Conservation (phyloP, 2,329 filamentous ascomycete species). For the Colletotrichum musae region DNA sequence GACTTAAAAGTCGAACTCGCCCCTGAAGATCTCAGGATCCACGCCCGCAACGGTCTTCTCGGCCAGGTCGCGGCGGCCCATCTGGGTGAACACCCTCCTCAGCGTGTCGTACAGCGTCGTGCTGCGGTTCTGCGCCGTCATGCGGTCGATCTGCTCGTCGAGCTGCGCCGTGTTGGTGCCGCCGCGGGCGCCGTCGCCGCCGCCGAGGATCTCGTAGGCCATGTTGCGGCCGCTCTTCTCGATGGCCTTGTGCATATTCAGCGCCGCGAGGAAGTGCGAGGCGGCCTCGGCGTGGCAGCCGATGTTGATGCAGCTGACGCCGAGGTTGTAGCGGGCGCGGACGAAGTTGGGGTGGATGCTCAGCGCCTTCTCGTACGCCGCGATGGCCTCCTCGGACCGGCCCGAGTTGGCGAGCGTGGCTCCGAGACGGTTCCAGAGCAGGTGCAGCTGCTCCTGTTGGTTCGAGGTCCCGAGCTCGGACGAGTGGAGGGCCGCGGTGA, state of each 20-base stretch:
- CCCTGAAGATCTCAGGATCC: slow-evolving; percentile 89
- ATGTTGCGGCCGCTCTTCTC: slow-evolving; percentile 87
- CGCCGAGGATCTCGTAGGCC: slow-evolving; percentile 84
- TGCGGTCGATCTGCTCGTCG: slow-evolving; percentile 85
- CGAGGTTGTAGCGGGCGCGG: slow-evolving; percentile 95
- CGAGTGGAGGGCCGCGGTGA: slow-evolving; percentile 89
- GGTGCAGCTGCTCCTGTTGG: slow-evolving; percentile 87
- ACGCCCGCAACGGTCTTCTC: slow-evolving; percentile 91
- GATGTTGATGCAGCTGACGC: slow-evolving; percentile 97
- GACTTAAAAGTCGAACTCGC: slow-evolving; percentile 86
- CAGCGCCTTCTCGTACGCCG: slow-evolving; percentile 94
- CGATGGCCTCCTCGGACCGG: slow-evolving; percentile 94
- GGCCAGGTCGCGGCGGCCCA: slow-evolving; percentile 89
- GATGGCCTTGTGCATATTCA: slow-evolving; percentile 96
- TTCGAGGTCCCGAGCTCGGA: slow-evolving; percentile 89
- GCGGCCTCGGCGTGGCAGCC: slow-evolving; percentile 95
- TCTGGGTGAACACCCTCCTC: slow-evolving; percentile 94
- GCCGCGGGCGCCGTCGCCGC: slow-evolving; percentile 52
- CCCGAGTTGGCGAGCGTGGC: slow-evolving; percentile 96
- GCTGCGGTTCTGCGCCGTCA: slow-evolving; percentile 95
- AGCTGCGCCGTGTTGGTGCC: slow-evolving; percentile 61
- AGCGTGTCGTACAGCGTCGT: slow-evolving; percentile 97
- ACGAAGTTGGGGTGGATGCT: slow-evolving; percentile 96
- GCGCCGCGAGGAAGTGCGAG: slow-evolving; percentile 89
- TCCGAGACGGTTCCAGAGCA: slow-evolving; percentile 97